Conservation (phyloP, 495 filamentous ascomycete genomes). For the Penicillium manginii region DNA sequence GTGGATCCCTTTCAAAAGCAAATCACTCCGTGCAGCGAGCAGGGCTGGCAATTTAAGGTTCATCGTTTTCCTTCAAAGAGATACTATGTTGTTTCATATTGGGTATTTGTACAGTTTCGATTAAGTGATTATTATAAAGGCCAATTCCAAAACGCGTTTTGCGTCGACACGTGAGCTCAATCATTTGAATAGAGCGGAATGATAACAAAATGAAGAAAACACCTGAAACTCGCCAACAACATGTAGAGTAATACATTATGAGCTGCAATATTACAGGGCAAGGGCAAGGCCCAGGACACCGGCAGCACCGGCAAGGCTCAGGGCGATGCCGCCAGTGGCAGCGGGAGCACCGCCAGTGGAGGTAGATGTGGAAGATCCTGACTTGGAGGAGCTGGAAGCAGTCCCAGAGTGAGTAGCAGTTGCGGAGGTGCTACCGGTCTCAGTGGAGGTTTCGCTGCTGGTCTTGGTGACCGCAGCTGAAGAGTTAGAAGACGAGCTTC, state of each 20-base stretch:
- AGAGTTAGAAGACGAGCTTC: not conserved
- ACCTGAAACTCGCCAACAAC: not conserved
- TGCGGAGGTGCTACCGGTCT: not conserved
- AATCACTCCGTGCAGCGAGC: not conserved
- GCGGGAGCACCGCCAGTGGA: slow-evolving; percentile 18
- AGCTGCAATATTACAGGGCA: slow-evolving; percentile 17
- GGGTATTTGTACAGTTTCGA: not conserved
- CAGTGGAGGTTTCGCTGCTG: not conserved
- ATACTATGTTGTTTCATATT: too few relatives aligned
- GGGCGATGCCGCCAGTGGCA: slow-evolving; percentile 20
- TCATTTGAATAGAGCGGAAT: not conserved
- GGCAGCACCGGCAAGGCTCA: slow-evolving; percentile 24
- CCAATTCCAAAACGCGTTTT: not conserved
- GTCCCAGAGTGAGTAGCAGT: slow-evolving; percentile 9
- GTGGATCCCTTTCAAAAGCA: not conserved
- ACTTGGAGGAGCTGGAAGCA: slow-evolving; percentile 11
- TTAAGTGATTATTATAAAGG: not conserved
- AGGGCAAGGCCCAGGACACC: slow-evolving; percentile 33
- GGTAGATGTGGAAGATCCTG: slow-evolving; percentile 9
- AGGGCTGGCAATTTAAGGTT: too few relatives aligned
- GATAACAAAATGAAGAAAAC: not conserved
- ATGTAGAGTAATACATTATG: not conserved
- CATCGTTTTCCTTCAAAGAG: too few relatives aligned
- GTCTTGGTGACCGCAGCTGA: slow-evolving; percentile 2
- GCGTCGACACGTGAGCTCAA: not conserved